Evolutionary conservation across 2,329 filamentous ascomycete species (phyloP), one percentile per base, ranked within the genome.

Genomic region (Rhynchosporium graminicola): DNA sequence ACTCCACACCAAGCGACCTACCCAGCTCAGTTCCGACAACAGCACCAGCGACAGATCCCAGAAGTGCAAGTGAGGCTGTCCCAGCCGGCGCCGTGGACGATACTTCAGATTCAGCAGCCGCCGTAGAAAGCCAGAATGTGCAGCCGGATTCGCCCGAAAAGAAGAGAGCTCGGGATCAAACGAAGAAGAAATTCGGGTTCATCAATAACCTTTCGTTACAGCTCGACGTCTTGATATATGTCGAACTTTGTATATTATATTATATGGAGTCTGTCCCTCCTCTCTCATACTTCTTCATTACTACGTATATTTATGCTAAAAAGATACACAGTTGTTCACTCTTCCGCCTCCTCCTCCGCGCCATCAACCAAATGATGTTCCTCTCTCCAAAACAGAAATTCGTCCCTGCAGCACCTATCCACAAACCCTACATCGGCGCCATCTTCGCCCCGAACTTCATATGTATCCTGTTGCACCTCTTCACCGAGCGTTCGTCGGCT

Each of bases 191-290:
- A 65, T 64, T 70, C 55, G 74, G 83, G 66, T 86, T 88, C 71
- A 76, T 87, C 68, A 83, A 80, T 46, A 81, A 86, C 68, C 77
- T 89, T 64, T 82, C 87, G 68, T 78, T 79, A 70, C 84, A 80
- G 65, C 77, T 89, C 63, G 87, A 90, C 76, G 81, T 83, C 69
- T 71, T 88, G 51, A 82, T 88, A 55, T 87, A 86, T 73, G 83
- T 82, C 46, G 85, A 89, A 77, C 77, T 89, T 61, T 87, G 84
- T 70, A 80, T 82, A 48, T 69, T 89, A 68, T 90, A 90, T 73
- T 89, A 89, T 73, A 85, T 89, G 82, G 87, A 90, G 87, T 89
- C 78, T 61, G 82, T 73, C n/a, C 47, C 47, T 15, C 31, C 10
- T 38, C 12, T 10, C n/a, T 2, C 13, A 26, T 9, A 31, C 0